Evolutionary conservation across 179 eudicot species (phyloP).

Genomic region (Camellia oleifera): DNA sequence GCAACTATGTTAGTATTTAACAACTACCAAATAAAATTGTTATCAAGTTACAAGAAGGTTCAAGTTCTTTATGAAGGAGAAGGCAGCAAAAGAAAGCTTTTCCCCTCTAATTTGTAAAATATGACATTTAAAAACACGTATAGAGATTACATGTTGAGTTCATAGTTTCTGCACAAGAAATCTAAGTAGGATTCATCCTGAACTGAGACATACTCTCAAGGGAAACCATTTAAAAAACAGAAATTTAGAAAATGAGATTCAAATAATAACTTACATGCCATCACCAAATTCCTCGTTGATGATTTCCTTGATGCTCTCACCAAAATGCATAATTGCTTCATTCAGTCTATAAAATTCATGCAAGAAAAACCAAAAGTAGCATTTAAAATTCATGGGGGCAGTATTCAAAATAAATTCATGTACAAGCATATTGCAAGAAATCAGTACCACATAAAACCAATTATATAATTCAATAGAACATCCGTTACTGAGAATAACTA

Average conservation of each 20-base stretch:
- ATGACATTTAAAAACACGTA: background rate
- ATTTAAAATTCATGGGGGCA: background rate
- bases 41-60: background rate
- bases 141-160: background rate
- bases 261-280: constrained; percentile 70
- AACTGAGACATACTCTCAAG: background rate
- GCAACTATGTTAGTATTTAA: background rate
- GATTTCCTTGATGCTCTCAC: constrained; percentile 93
- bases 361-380: background rate
- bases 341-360: constrained; percentile 52
- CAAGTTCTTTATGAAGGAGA: background rate
- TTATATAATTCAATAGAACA: background rate
- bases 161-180: background rate
- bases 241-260: background rate
- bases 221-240: background rate
- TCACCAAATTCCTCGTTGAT: constrained; percentile 96
- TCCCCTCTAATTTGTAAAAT: background rate
- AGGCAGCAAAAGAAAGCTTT: background rate
- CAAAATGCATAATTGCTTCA: constrained; percentile 98
- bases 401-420: background rate
- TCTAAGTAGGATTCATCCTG: background rate
- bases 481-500: background rate
- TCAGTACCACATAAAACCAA: background rate
- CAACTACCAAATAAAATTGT: background rate
- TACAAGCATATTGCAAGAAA: background rate